Conservation (phyloP, 116 monocot genomes). For the Trichopus zeylanicus region DNA sequence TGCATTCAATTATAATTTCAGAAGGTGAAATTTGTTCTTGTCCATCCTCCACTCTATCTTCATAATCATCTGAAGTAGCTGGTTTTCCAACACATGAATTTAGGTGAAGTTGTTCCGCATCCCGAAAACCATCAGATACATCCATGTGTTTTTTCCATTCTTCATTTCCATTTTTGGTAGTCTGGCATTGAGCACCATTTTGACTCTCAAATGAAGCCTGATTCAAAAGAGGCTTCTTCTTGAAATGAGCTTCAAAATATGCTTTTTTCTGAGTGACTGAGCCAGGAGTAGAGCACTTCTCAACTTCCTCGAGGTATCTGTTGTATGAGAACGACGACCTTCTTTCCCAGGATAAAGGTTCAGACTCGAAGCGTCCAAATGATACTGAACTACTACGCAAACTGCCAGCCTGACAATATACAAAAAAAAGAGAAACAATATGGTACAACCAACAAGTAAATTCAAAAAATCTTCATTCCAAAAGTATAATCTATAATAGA, state of each 20-base stretch:
- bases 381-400: conserved; percentile 34
- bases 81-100: conserved; percentile 23
- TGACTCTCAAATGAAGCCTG: conserved; percentile 13
- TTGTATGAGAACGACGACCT: conserved; percentile 44
- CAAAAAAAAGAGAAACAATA: background rate
- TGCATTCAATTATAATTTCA: background rate
- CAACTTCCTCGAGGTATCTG: conserved; percentile 50
- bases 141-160: conserved; percentile 7
- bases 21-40: conserved; percentile 10
- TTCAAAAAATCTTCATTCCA: background rate
- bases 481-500: background rate
- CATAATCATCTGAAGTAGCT: conserved; percentile 16
- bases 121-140: conserved; percentile 10
- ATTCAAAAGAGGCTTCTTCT: conserved; percentile 26
- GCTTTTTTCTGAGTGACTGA: conserved; percentile 48
- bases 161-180: conserved; percentile 9
- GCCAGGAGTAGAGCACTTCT: conserved; percentile 38
- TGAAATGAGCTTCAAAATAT: conserved; percentile 48
- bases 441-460: background rate
- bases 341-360: conserved; percentile 41
- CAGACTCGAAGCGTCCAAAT: conserved; percentile 44
- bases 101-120: conserved; percentile 13
- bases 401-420: conserved; percentile 15
- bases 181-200: background rate
- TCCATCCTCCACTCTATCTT: conserved; percentile 19